Evolutionary conservation across 805 yeast genomes (phyloP), one percentile per base, ranked within the genome.

Genomic region (Grigorovia transvaalensis): DNA sequence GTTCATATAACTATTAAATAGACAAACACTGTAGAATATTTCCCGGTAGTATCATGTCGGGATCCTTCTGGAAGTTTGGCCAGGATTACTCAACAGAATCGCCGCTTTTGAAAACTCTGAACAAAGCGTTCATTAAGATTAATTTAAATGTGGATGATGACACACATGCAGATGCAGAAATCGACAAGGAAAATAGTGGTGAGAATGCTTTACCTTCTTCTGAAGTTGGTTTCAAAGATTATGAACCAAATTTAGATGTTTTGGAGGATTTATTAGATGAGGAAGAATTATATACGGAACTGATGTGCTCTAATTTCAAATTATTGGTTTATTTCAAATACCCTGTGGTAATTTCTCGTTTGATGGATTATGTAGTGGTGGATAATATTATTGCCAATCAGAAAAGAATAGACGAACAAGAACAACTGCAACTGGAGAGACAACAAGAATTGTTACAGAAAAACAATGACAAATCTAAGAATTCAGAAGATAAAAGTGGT

Each of bases 251-350:
- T 53, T 45, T 74, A 47, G 65, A 61, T 1, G 67, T 72, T 5
- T 66, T 81, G 53, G 80, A 77, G 46, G 84, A 83, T 47, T 67
- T 88, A 46, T 70, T 88, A 54, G 89, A 85, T 62, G 91, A 86
- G 58, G 84, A 80, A 46, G 90, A 84, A 53, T 67, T 88, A 30
- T 72, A 85, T 29, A 85, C 85, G 53, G 93, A 87, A 63, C 71
- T 88, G 41, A 70, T 84, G 56, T 79, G 84, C 20, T 82, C 88
- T 18, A 85, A 85, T 65, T 76, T 83, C 46, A 84, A 85, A 62
- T 75, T 93, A 48, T 74, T 90, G 43, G 93, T 88, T 60, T 83
- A 83, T 60, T 72, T 93, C 51, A 76, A 91, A 56, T 87, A 86
- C 62, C 89, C 93, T 15, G 85, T 82, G 50, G 80, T 88, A 15